Percentiles rank a stretch among this genome's conserved stretches.
phyloP scores from a whole-genome alignment of 2,329 filamentous ascomycete species.

The Penicillium oxalicum region DNA sequence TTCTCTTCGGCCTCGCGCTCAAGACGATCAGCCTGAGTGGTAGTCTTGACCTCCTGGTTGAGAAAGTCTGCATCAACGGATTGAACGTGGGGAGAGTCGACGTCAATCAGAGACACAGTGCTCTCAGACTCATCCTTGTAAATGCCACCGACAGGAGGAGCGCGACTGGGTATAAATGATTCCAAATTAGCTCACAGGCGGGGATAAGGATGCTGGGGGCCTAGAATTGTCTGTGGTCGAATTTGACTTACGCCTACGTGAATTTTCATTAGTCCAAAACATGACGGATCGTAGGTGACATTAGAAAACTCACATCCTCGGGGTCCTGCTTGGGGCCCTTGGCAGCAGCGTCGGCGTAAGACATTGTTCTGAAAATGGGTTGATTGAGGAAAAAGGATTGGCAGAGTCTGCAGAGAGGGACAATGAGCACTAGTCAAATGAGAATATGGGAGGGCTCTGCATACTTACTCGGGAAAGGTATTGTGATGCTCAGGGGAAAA shows the following conservation, averaged over 20 bases:
- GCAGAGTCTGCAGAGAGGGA: not conserved
- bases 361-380: slow-evolving; percentile 31
- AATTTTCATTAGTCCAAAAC: slow-evolving; percentile 9
- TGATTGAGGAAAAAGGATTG: not conserved
- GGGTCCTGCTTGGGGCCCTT: slow-evolving; percentile 43
- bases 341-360: slow-evolving; percentile 45
- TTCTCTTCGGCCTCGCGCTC: slow-evolving; percentile 35
- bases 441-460: no score
- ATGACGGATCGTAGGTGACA: not conserved
- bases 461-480: not conserved
- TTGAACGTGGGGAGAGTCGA: slow-evolving; percentile 43
- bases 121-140: slow-evolving; percentile 38
- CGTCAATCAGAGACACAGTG: slow-evolving; percentile 42
- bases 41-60: slow-evolving; percentile 40
- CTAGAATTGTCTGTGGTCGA: not conserved
- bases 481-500: slow-evolving; percentile 1
- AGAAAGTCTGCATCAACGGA: slow-evolving; percentile 40
- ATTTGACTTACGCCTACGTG: slow-evolving; percentile 35
- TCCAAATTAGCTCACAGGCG: slow-evolving; percentile 7
- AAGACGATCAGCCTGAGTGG: slow-evolving; percentile 42
- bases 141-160: slow-evolving; percentile 35
- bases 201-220: not conserved
- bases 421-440: not conserved
- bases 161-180: slow-evolving; percentile 30
- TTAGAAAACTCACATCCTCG: slow-evolving; percentile 39